phyloP scores from a whole-genome alignment of 1,284 basidiomycete species.

The Agroathelia rolfsii region DNA sequence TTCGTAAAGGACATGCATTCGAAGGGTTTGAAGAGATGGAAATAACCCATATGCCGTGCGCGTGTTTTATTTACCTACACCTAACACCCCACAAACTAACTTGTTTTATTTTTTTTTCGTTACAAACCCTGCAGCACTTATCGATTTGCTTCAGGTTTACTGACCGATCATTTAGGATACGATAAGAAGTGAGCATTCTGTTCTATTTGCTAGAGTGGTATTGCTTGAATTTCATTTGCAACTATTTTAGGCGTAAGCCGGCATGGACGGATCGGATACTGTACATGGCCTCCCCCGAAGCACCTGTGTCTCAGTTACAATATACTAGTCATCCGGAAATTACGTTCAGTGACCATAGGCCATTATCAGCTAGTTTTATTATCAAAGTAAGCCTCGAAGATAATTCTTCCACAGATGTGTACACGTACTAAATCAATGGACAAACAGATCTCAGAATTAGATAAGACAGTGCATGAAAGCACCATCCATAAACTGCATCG shows the following conservation, averaged over 20 bases:
- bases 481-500: conserved; percentile 32
- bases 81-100: conserved; percentile 2
- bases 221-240: too few relatives aligned
- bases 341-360: conserved; percentile 67
- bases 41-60: conserved; percentile 54
- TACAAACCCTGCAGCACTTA: conserved; percentile 63
- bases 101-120: conserved; percentile 7
- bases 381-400: conserved; percentile 36
- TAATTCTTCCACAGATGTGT: not conserved
- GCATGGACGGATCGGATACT: conserved; percentile 76
- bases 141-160: conserved; percentile 44
- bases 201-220: too few relatives aligned
- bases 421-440: not conserved
- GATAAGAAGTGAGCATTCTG: conserved; percentile 45
- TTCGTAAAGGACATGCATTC: conserved; percentile 43
- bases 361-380: conserved; percentile 57
- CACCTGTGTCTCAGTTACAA: conserved; percentile 32
- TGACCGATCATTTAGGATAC: conserved; percentile 50
- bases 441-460: conserved; percentile 21
- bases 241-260: conserved; percentile 48
- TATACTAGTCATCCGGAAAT: conserved; percentile 55
- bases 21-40: conserved; percentile 43
- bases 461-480: conserved; percentile 25
- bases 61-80: too few relatives aligned
- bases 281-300: conserved; percentile 32